Evolutionary conservation across 345 rosid genomes (phyloP).

Genomic region (Pseudoturritis turrita): DNA sequence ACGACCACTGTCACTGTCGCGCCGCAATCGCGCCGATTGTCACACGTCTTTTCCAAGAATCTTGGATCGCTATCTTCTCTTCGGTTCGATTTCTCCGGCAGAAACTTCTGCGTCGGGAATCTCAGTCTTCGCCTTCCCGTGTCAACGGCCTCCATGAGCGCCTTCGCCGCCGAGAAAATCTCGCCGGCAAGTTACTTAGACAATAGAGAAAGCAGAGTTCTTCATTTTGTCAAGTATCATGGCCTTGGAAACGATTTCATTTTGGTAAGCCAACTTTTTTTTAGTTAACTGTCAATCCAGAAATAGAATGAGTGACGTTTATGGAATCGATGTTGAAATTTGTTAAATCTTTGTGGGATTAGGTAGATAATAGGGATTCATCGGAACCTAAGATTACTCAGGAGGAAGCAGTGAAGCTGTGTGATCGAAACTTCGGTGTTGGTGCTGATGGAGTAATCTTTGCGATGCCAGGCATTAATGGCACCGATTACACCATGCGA

Average conservation of each 20-base stretch:
- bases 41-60: background rate
- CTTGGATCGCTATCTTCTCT: constrained; percentile 21
- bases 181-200: constrained; percentile 40
- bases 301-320: no score
- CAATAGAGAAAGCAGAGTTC: constrained; percentile 48
- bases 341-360: background rate
- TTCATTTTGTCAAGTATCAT: constrained; percentile 87
- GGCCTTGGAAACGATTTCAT: constrained; percentile 98
- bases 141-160: constrained; percentile 40
- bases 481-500: constrained; percentile 82
- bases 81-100: background rate
- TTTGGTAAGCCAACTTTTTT: no score
- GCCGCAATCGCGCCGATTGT: constrained; percentile 25
- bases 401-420: constrained; percentile 81
- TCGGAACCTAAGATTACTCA: constrained; percentile 62
- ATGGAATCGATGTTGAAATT: no score
- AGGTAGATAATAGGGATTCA: constrained; percentile 91
- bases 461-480: constrained; percentile 82
- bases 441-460: constrained; percentile 99
- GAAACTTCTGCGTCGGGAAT: constrained; percentile 18
- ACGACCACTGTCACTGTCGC: constrained; percentile 22
- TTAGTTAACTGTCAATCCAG: no score
- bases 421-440: constrained; percentile 88
- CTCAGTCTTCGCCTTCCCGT: constrained; percentile 20
- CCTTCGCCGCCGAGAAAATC: constrained; percentile 33